phyloP scores from a whole-genome alignment of 345 rosid species.

The Lumnitzera racemosa region DNA sequence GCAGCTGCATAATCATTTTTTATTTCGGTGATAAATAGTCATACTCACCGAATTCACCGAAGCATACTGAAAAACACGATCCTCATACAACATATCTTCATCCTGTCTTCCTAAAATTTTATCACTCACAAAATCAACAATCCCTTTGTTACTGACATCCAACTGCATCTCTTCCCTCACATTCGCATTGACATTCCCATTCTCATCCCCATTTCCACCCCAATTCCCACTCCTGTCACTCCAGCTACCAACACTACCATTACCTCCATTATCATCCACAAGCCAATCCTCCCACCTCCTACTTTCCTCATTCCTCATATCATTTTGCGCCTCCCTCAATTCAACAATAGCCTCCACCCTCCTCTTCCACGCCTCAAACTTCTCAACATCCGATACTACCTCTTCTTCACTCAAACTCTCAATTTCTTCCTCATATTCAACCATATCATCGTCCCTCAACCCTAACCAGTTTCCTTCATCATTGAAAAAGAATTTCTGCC shows the following conservation, averaged over 20 bases:
- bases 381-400: slow-evolving; percentile 46
- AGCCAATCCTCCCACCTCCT: slow-evolving; percentile 98
- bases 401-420: slow-evolving; percentile 17
- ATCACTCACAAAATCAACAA: slow-evolving; percentile 62
- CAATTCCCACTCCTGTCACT: slow-evolving; percentile 23
- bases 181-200: slow-evolving; percentile 6
- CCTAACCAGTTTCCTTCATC: slow-evolving; percentile 92
- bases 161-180: slow-evolving; percentile 16
- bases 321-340: slow-evolving; percentile 79
- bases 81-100: slow-evolving; percentile 84
- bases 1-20: not conserved
- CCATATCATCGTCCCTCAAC: slow-evolving; percentile 52
- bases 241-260: slow-evolving; percentile 40
- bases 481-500: slow-evolving; percentile 71
- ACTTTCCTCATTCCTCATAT: slow-evolving; percentile 54
- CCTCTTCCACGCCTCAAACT: slow-evolving; percentile 88
- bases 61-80: slow-evolving; percentile 80
- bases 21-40: not conserved
- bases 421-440: slow-evolving; percentile 24
- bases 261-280: slow-evolving; percentile 34
- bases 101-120: slow-evolving; percentile 68
- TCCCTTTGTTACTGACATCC: slow-evolving; percentile 44
- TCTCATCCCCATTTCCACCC: slow-evolving; percentile 20
- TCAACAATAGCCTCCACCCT: slow-evolving; percentile 88
- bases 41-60: slow-evolving; percentile 66